Percentiles rank a stretch among this genome's conserved stretches.
These are phyloP conservation scores for Rhodocollybia butyracea DNA, from an alignment of 768 basidiomycete genomes.

Conservation along the genomic window DNA sequence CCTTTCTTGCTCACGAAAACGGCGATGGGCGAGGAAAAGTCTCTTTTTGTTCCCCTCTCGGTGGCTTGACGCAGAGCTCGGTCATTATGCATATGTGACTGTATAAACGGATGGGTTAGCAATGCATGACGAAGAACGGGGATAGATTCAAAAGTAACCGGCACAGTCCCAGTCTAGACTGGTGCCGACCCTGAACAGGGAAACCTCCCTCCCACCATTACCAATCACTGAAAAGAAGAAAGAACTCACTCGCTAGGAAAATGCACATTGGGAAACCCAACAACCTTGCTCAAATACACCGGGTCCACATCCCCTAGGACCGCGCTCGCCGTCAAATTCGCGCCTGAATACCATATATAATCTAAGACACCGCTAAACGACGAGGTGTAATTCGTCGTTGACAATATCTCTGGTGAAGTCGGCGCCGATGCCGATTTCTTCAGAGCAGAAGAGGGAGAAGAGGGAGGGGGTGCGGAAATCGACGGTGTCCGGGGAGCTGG, in stretches of 20 bases:
- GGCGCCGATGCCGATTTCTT: neutral
- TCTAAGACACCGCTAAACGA: constrained; percentile 86
- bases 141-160: constrained; percentile 7
- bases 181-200: too few relatives aligned
- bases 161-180: too few relatives aligned
- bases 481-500: neutral
- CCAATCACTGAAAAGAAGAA: neutral
- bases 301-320: constrained; percentile 89
- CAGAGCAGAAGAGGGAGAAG: neutral
- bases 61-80: constrained; percentile 81
- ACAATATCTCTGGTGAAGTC: constrained; percentile 37
- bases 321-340: constrained; percentile 71
- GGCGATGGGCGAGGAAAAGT: neutral
- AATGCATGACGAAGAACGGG: constrained; percentile 12
- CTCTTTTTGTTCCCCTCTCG: constrained; percentile 34
- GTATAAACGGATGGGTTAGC: constrained; percentile 11
- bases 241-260: constrained; percentile 90
- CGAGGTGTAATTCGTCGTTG: constrained; percentile 89
- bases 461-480: neutral
- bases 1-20: neutral
- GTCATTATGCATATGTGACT: constrained; percentile 72
- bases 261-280: constrained; percentile 96
- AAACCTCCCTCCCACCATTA: too few relatives aligned
- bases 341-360: constrained; percentile 88
- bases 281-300: constrained; percentile 81